Conservation (phyloP, 2,329 filamentous ascomycete species). For the Parastagonospora avenae region DNA sequence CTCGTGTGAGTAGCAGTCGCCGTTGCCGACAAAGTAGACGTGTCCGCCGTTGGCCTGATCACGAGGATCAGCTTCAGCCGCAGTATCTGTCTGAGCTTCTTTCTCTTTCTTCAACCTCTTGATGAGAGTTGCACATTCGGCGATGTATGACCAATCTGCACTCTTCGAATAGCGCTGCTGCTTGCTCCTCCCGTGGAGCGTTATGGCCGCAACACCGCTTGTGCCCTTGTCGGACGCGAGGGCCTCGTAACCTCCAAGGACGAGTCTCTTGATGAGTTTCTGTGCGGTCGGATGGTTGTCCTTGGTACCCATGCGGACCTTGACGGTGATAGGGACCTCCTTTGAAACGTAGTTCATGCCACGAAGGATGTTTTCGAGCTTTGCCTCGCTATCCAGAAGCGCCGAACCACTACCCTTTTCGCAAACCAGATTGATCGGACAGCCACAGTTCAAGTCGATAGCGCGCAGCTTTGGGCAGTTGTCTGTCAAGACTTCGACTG, state of each 20-base stretch:
- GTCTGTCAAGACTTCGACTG: constrained; percentile 77
- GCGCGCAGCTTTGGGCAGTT: constrained; percentile 84
- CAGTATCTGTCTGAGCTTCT: constrained; percentile 73
- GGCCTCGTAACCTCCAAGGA: constrained; percentile 77
- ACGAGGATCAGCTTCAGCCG: constrained; percentile 75
- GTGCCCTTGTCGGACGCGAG: constrained; percentile 66
- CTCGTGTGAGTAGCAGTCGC: constrained; percentile 90
- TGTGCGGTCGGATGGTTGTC: constrained; percentile 79
- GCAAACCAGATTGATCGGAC: constrained; percentile 93
- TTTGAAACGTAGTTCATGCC: constrained; percentile 95
- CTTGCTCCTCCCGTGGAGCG: constrained; percentile 88
- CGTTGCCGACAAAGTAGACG: constrained; percentile 94
- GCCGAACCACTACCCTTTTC: constrained; percentile 87
- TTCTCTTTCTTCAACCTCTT: constrained; percentile 75
- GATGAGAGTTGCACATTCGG: constrained; percentile 84
- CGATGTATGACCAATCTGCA: constrained; percentile 96
- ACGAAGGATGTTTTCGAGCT: constrained; percentile 90
- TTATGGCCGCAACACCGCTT: constrained; percentile 86
- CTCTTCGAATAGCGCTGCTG: constrained; percentile 91
- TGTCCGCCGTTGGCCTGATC: constrained; percentile 70
- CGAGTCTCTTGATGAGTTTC: constrained; percentile 80
- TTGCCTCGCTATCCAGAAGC: constrained; percentile 83
- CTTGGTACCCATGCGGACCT: constrained; percentile 89
- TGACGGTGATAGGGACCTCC: constrained; percentile 89
- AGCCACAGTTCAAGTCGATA: constrained; percentile 95